Conservation (phyloP, 83 land plant genomes). For the Thuja plicata region DNA sequence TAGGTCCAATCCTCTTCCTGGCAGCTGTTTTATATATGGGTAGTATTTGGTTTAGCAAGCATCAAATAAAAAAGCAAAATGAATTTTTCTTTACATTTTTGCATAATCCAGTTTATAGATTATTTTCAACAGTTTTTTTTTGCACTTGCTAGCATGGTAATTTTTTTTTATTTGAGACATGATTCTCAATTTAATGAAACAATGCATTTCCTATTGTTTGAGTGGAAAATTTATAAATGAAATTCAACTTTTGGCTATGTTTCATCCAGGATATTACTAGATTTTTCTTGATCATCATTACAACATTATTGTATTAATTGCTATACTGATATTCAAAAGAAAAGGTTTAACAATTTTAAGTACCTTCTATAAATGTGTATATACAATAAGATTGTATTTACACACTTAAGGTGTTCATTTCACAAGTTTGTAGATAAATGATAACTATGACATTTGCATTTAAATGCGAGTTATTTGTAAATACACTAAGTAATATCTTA, state of each 20-base stretch:
- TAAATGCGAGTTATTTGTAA: no score
- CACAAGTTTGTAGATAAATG: neutral
- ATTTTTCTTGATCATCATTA: neutral
- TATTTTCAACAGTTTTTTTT: neutral
- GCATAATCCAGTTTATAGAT: constrained; percentile 5
- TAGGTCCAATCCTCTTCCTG: constrained; percentile 53
- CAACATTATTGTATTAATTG: neutral
- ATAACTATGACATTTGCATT: no score
- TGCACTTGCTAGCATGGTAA: neutral
- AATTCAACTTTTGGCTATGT: neutral
- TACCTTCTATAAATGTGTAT: neutral
- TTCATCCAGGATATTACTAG: neutral
- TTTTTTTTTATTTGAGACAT: neutral
- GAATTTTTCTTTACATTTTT: neutral
- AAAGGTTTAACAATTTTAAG: neutral
- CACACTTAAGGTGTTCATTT: neutral
- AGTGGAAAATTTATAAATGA: neutral
- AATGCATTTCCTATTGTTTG: neutral
- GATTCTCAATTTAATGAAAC: neutral
- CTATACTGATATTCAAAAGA: neutral
- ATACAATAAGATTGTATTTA: neutral
- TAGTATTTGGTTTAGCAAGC: constrained; percentile 35
- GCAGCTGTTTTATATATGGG: constrained; percentile 50
- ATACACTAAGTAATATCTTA: no score
- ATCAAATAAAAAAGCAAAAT: constrained; percentile 17